These are phyloP conservation scores for Tillandsia fasciculata DNA, from an alignment of 176 grass and related monocot genomes.

Conservation along the genomic window DNA sequence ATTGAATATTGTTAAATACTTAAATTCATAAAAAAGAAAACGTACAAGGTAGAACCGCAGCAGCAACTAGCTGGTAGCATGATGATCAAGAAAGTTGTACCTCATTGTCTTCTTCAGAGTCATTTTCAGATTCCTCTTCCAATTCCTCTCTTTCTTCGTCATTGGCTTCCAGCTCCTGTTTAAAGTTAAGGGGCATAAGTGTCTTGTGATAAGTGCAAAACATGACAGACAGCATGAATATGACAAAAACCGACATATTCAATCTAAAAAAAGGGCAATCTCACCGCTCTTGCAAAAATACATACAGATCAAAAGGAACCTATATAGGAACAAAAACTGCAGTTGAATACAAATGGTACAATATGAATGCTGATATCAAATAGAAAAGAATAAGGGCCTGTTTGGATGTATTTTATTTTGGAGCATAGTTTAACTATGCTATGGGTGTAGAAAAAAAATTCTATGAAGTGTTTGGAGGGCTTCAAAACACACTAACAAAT, in stretches of 20 bases:
- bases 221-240: neutral
- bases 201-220: neutral
- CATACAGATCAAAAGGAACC: neutral
- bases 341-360: neutral
- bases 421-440: too few species aligned
- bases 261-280: neutral
- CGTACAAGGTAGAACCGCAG: neutral
- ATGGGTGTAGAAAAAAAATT: too few species aligned
- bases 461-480: too few species aligned
- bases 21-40: slow-evolving; percentile 6
- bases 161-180: slow-evolving; percentile 32
- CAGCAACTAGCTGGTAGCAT: slow-evolving; percentile 6
- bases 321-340: neutral
- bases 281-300: neutral
- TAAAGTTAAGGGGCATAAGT: neutral
- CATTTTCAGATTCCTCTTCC: slow-evolving; percentile 70
- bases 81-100: slow-evolving; percentile 24
- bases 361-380: neutral
- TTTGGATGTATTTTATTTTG: too few species aligned
- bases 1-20: slow-evolving; percentile 7
- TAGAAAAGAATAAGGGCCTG: neutral
- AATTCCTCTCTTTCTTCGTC: slow-evolving; percentile 57
- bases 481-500: too few species aligned
- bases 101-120: slow-evolving; percentile 53
- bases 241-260: neutral